Evolutionary conservation across 164 flowering plant genomes (phyloP).

Genomic region (Buxus sempervirens): DNA sequence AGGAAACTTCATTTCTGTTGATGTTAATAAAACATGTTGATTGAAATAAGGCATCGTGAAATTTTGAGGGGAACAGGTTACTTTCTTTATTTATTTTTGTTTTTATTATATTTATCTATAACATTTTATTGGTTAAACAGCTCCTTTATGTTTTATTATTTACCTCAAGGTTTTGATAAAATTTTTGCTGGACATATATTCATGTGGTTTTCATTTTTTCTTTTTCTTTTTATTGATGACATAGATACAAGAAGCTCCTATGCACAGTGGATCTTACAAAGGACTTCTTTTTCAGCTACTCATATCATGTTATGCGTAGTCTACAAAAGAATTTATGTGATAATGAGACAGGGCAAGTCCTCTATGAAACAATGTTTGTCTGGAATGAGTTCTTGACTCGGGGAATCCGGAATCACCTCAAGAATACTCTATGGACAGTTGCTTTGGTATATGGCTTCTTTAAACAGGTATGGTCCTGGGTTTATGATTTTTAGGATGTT

Average conservation of each 20-base stretch:
- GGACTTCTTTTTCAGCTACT: conserved; percentile 99
- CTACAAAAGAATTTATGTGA: conserved; percentile 80
- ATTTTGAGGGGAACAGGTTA: conserved; percentile 27
- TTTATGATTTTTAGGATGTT: background rate
- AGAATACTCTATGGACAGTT: conserved; percentile 85
- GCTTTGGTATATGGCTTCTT: conserved; percentile 95
- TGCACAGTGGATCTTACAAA: conserved; percentile 93
- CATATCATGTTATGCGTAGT: conserved; percentile 89
- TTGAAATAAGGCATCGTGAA: conserved; percentile 45
- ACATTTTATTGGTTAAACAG: conserved; percentile 5
- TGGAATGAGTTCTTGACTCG: conserved; percentile 96
- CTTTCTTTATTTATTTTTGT: conserved; percentile 3
- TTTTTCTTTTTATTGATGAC: conserved; percentile 28
- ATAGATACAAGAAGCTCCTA: conserved; percentile 98
- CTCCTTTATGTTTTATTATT: conserved; percentile 7
- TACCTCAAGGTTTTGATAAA: background rate
- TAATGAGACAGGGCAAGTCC: conserved; percentile 40
- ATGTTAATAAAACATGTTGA: conserved; percentile 47
- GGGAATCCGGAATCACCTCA: conserved; percentile 68
- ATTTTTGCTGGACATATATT: conserved; percentile 18
- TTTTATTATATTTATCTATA: too few relatives aligned
- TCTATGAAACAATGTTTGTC: conserved; percentile 90
- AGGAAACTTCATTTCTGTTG: conserved; percentile 44
- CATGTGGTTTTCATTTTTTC: conserved; percentile 24
- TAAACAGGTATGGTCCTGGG: conserved; percentile 62